Evolutionary conservation across 371 early-diverging fungal species (phyloP), one percentile per base, ranked within the genome.

Genomic region (Gilbertella persicaria): DNA sequence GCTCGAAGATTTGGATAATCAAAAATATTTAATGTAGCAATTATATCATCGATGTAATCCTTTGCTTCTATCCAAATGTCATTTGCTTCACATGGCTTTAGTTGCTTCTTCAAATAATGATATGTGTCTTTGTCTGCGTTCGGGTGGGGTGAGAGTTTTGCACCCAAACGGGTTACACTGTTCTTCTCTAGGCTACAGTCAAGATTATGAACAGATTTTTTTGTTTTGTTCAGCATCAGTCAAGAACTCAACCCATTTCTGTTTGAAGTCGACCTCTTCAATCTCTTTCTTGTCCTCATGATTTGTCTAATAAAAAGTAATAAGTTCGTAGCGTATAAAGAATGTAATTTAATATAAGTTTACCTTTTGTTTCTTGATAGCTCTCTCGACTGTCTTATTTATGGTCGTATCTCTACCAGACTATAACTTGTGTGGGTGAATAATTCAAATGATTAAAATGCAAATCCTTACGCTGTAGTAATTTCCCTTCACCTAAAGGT

Each of bases 321-420:
- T n/a, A n/a, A n/a, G n/a, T n/a, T 56, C 49, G 43, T 49, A 56
- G 44, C 17, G 49, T 37, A 14, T 49, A 55, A 45, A 45, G 54
- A 45, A 36, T 55, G 44, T 19, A 35, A 25, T 55, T 49, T 45
- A 50, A 45, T 50, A 44, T 50, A 28, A 45, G 45, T 39, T 57
- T 57, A 57, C 58, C 58, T 57, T 57, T 45, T 57, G 58, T 25
- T 57, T 57, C 40, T 57, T 57, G 10, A 19, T 21, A 38, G 26
- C 45, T 50, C 46, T 57, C 58, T 57, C 44, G 19, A 40, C 45
- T n/a, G 39, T 45, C 38, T 57, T 30, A 45, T 50, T 50, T 36
- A 57, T 29, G 7, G 20, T 50, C 30, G 38, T 44, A 43, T 43
- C 43, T 55, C 46, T 24, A 30, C 40, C 37, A 44, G 53, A 36